phyloP scores from a whole-genome alignment of 192 early-diverging fungal genomes.

The Phlyctochytrium planicorne region DNA sequence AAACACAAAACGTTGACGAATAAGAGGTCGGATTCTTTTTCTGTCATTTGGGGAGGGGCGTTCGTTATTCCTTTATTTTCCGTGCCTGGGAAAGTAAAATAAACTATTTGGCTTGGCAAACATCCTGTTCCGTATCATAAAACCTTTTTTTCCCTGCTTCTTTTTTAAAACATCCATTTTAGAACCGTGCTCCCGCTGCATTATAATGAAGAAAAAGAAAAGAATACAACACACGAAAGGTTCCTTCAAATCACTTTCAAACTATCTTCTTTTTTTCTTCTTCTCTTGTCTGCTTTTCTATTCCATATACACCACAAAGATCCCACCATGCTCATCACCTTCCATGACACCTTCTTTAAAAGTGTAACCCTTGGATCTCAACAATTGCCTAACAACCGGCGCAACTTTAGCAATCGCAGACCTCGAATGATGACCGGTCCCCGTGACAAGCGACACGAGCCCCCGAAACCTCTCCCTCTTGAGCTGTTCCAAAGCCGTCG shows the following conservation, averaged over 20 bases:
- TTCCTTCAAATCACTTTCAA: neutral
- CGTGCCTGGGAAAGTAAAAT: too few relatives aligned
- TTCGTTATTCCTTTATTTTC: too few relatives aligned
- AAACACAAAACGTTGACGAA: constrained; percentile 41
- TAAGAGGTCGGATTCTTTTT: neutral
- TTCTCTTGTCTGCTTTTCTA: constrained; percentile 5
- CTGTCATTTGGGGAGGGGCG: neutral
- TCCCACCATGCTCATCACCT: constrained; percentile 46
- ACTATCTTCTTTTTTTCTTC: neutral
- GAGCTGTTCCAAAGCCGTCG: constrained; percentile 24
- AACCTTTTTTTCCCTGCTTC: neutral
- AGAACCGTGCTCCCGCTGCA: neutral
- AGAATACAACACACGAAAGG: neutral
- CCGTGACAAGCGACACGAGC: constrained; percentile 40
- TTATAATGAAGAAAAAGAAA: too few relatives aligned
- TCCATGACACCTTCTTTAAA: constrained; percentile 38
- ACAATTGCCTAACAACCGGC: constrained; percentile 38
- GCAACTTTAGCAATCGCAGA: constrained; percentile 38
- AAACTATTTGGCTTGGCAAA: too few relatives aligned
- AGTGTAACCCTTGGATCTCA: constrained; percentile 19
- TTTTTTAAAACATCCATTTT: neutral
- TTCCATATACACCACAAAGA: constrained; percentile 38
- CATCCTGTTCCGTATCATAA: too few relatives aligned
- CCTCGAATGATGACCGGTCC: constrained; percentile 49
- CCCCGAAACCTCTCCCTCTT: constrained; percentile 30